A percentile compares a stretch with the other conserved stretches of the same genome.
These are phyloP conservation scores for Wallacemonas collosoma DNA, from an alignment of 208 protist species.

Conservation along the genomic window DNA sequence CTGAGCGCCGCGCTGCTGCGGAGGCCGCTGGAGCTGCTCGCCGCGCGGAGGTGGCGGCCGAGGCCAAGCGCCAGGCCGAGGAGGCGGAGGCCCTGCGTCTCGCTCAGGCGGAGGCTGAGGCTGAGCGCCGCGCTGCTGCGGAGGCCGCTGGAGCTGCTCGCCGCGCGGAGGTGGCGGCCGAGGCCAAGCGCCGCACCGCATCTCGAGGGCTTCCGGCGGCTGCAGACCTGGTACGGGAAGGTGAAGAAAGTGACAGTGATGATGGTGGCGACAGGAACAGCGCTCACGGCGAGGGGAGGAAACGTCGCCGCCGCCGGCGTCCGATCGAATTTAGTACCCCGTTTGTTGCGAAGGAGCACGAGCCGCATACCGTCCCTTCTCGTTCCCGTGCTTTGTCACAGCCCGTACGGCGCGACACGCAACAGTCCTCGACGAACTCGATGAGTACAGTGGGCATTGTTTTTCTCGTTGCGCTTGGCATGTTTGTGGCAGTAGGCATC, in stretches of 20 bases:
- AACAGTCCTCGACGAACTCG: background rate
- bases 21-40: background rate
- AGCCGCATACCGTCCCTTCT: background rate
- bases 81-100: background rate
- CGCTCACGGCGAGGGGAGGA: background rate
- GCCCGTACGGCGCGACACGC: background rate
- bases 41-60: constrained; percentile 9
- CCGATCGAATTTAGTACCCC: constrained; percentile 23
- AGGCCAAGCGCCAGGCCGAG: background rate
- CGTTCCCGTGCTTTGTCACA: background rate
- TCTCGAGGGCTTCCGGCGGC: too few species aligned
- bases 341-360: constrained; percentile 19
- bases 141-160: background rate
- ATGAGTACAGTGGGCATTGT: background rate
- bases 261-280: background rate
- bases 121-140: background rate
- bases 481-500: constrained; percentile 18
- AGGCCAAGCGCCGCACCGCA: background rate
- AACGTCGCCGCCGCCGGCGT: constrained; percentile 2
- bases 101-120: constrained; percentile 20
- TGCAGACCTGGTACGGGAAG: too few species aligned
- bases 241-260: background rate
- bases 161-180: constrained; percentile 9
- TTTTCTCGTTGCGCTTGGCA: constrained; percentile 22
- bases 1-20: background rate